phyloP scores from a whole-genome alignment of 768 basidiomycete species.

The Asterophora parasitica region DNA sequence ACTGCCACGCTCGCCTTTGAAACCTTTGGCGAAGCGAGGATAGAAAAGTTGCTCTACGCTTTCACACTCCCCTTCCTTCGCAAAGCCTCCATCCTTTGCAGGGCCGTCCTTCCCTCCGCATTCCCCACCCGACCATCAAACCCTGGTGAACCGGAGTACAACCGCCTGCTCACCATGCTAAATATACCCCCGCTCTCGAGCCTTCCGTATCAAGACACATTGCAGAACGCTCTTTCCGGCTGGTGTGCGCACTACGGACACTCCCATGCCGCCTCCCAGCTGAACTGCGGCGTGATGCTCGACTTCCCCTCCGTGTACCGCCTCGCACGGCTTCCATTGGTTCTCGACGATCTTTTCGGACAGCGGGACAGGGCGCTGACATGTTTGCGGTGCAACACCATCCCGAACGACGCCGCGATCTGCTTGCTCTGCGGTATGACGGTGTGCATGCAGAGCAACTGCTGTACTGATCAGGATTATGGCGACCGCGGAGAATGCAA shows the following conservation, averaged over 20 bases:
- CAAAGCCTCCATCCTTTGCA: constrained; percentile 78
- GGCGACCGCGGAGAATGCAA: constrained; percentile 86
- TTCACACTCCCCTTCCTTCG: constrained; percentile 93
- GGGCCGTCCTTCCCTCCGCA: constrained; percentile 61
- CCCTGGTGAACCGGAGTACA: constrained; percentile 59
- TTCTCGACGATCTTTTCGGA: constrained; percentile 82
- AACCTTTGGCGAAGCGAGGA: constrained; percentile 75
- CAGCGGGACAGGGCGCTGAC: constrained; percentile 65
- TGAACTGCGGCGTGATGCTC: constrained; percentile 73
- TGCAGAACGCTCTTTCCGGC: constrained; percentile 84
- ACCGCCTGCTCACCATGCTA: constrained; percentile 67
- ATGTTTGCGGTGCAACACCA: constrained; percentile 73
- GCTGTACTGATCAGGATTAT: constrained; percentile 72
- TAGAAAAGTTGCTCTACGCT: constrained; percentile 81
- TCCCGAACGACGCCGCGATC: constrained; percentile 83
- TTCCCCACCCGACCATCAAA: constrained; percentile 48
- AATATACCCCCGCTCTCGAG: constrained; percentile 77
- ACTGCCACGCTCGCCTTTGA: constrained; percentile 77
- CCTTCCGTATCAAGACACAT: constrained; percentile 75
- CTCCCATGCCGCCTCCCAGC: constrained; percentile 71
- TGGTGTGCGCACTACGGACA: constrained; percentile 91
- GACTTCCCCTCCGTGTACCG: constrained; percentile 85
- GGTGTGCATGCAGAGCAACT: constrained; percentile 88
- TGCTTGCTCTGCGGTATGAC: constrained; percentile 88
- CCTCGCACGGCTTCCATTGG: constrained; percentile 72